Percentiles rank a stretch among this genome's conserved stretches.
Conservation (phyloP, 192 early-diverging fungal species). For the Linnemannia elongata region DNA sequence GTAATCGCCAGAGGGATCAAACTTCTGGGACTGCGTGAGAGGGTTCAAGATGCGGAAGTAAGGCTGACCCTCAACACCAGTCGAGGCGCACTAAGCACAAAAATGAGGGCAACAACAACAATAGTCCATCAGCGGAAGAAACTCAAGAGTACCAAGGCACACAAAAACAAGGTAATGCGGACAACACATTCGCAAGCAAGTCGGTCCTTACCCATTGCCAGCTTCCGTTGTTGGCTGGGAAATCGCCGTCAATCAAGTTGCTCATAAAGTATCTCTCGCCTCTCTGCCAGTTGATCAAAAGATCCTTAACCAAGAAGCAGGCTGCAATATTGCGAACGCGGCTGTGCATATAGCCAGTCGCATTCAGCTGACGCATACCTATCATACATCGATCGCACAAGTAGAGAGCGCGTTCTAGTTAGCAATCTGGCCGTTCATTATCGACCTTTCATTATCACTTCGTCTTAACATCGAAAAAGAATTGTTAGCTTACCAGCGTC, state of each 20-base stretch:
- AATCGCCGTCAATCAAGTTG: conserved; percentile 77
- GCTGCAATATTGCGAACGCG: conserved; percentile 73
- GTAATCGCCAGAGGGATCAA: conserved; percentile 70
- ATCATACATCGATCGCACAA: not conserved
- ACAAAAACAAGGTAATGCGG: not conserved
- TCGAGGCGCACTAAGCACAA: conserved; percentile 63
- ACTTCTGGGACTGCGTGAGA: conserved; percentile 54
- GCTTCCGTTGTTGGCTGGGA: conserved; percentile 77
- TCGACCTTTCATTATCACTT: not conserved
- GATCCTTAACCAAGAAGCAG: conserved; percentile 62
- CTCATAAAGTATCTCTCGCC: conserved; percentile 79
- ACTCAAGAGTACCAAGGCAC: not conserved
- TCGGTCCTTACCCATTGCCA: conserved; percentile 72
- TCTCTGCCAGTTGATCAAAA: conserved; percentile 74
- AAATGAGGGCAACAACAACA: not conserved
- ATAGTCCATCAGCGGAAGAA: not conserved
- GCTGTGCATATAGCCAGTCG: conserved; percentile 75
- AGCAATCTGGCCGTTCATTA: not conserved
- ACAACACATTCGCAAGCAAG: not conserved
- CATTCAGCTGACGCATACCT: conserved; percentile 73
- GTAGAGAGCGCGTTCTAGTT: not conserved
- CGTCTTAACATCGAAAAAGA: not conserved
- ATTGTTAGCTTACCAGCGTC: conserved; percentile 63
- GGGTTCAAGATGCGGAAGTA: conserved; percentile 81
- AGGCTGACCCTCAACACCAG: conserved; percentile 77